Evolutionary conservation across 805 yeast species (phyloP).

Genomic region (Candida taoyuanica): DNA sequence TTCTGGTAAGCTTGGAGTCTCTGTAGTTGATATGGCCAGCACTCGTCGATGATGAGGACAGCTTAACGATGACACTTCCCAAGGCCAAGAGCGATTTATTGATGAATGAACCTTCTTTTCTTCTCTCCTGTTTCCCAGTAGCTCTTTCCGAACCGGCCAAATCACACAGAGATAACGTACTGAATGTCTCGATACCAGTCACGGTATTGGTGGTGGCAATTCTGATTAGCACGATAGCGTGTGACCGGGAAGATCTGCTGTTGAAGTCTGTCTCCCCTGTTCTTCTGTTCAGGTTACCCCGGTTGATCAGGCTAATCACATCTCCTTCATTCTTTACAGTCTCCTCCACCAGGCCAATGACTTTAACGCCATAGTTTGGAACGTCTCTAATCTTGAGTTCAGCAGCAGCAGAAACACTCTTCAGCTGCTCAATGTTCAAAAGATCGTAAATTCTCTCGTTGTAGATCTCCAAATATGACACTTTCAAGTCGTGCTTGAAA

Average conservation of each 20-base stretch:
- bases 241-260: constrained; percentile 83
- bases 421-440: constrained; percentile 35
- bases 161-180: constrained; percentile 84
- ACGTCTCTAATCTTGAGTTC: constrained; percentile 82
- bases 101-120: constrained; percentile 91
- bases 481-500: constrained; percentile 41
- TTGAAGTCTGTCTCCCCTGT: constrained; percentile 91
- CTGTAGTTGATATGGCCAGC: constrained; percentile 82
- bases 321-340: constrained; percentile 53
- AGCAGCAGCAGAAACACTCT: constrained; percentile 2
- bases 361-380: constrained; percentile 62
- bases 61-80: constrained; percentile 85
- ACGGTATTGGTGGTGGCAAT: constrained; percentile 41
- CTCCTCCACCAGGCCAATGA: constrained; percentile 67
- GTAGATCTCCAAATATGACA: constrained; percentile 86
- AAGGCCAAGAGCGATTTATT: constrained; percentile 87
- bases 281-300: constrained; percentile 70
- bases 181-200: constrained; percentile 35
- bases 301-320: constrained; percentile 50
- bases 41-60: constrained; percentile 35
- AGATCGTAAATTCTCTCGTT: constrained; percentile 88
- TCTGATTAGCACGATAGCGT: constrained; percentile 76
- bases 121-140: constrained; percentile 56
- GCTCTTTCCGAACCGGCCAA: constrained; percentile 97
- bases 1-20: constrained; percentile 86